Conservation (phyloP, 148 eudicot species). For the Dianthus caryophyllus region DNA sequence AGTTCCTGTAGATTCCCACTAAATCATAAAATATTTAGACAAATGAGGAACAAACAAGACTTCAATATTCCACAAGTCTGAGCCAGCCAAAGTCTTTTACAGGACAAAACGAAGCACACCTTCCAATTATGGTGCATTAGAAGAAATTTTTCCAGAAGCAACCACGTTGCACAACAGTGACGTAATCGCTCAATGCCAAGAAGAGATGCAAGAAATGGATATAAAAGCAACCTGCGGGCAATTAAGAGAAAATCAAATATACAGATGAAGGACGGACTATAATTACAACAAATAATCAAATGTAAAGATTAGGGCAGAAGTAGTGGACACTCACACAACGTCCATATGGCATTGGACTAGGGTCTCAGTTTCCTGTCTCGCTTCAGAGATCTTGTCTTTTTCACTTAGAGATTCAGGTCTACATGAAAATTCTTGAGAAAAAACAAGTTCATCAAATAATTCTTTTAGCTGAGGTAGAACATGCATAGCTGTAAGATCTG, state of each 20-base stretch:
- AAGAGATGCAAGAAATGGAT: constrained; percentile 87
- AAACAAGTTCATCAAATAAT: constrained; percentile 84
- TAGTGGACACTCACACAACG: constrained; percentile 64
- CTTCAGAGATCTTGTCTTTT: constrained; percentile 31
- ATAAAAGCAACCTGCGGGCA: constrained; percentile 66
- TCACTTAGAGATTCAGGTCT: constrained; percentile 37
- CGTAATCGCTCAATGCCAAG: constrained; percentile 97
- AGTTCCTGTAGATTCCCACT: constrained; percentile 85
- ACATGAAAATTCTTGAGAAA: constrained; percentile 59
- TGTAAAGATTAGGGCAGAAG: constrained; percentile 15
- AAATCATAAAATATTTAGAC: constrained; percentile 33
- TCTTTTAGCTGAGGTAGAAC: constrained; percentile 80
- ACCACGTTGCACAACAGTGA: constrained; percentile 92
- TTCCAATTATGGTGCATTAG: constrained; percentile 74
- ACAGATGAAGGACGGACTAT: constrained; percentile 7
- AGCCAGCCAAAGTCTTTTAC: neutral
- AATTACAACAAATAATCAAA: constrained; percentile 5
- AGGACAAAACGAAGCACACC: constrained; percentile 42
- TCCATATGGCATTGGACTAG: constrained; percentile 65
- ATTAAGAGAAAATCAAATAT: constrained; percentile 14
- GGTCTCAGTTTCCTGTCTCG: constrained; percentile 35
- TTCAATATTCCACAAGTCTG: neutral
- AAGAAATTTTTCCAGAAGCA: constrained; percentile 92
- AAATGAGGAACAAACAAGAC: constrained; percentile 16
- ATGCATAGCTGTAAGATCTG: constrained; percentile 74